phyloP scores from a whole-genome alignment of 2,329 filamentous ascomycete genomes.

The Chrysosporium keratinophilum region DNA sequence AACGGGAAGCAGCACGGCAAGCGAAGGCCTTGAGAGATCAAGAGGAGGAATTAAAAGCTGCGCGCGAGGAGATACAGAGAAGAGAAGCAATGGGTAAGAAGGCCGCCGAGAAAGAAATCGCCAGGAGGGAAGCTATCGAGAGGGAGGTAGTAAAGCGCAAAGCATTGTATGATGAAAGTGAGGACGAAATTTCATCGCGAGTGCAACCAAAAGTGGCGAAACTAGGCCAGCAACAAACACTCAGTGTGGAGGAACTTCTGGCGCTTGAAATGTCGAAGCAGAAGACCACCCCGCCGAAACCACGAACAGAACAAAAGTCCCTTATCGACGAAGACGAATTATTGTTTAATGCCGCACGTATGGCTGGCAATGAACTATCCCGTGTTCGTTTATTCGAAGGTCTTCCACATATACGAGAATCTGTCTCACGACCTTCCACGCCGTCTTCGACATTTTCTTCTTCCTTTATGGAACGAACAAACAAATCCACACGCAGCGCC shows the following conservation, averaged over 20 bases:
- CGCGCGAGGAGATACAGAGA: constrained; percentile 14
- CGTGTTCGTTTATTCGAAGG: constrained; percentile 28
- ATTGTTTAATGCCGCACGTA: constrained; percentile 33
- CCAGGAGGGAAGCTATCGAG: constrained; percentile 14
- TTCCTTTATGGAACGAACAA: constrained; percentile 4
- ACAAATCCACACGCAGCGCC: constrained; percentile 5
- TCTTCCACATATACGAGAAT: constrained; percentile 19
- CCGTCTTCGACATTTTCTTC: constrained; percentile 5
- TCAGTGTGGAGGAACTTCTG: constrained; percentile 17
- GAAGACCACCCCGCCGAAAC: constrained; percentile 7
- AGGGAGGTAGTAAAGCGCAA: constrained; percentile 17
- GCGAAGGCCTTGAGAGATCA: constrained; percentile 12
- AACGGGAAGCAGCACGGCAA: constrained; percentile 8
- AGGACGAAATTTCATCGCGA: constrained; percentile 5
- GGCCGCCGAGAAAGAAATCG: constrained; percentile 10
- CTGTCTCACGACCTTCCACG: constrained; percentile 15
- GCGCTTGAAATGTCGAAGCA: constrained; percentile 8
- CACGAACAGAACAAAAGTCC: constrained; percentile 10
- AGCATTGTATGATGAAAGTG: neutral
- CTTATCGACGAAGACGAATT: constrained; percentile 34
- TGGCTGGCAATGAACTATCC: constrained; percentile 32
- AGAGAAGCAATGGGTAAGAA: constrained; percentile 12
- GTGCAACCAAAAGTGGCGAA: constrained; percentile 10
- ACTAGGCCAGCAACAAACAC: constrained; percentile 6
- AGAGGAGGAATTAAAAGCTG: constrained; percentile 13